phyloP scores from a whole-genome alignment of 352 stramenopile species.

The Lagenidium giganteum region DNA sequence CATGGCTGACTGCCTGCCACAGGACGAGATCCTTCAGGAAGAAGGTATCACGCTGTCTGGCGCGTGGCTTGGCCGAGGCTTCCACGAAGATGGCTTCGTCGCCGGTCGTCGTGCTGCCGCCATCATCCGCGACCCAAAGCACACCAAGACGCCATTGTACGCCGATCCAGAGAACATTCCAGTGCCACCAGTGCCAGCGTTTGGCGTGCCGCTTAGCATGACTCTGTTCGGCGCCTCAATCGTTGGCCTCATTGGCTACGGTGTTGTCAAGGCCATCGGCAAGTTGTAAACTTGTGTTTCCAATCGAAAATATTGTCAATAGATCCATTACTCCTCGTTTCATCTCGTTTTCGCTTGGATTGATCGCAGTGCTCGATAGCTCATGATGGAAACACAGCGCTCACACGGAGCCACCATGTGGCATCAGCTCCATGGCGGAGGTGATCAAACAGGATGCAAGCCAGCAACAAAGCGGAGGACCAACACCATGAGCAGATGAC shows the following conservation, averaged over 20 bases:
- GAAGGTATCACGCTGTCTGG: conserved; percentile 80
- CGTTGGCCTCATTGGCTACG: conserved; percentile 59
- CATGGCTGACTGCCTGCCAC: conserved; percentile 77
- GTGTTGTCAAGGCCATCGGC: conserved; percentile 50
- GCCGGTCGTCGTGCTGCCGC: conserved; percentile 69
- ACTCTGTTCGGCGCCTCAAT: conserved; percentile 47
- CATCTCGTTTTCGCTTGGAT: no score
- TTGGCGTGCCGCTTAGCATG: conserved; percentile 64
- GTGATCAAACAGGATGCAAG: no score
- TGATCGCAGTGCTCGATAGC: no score
- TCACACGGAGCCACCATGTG: no score
- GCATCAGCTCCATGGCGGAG: no score
- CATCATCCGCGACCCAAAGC: conserved; percentile 74
- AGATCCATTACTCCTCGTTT: no score
- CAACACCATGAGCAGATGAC: no score
- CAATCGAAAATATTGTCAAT: no score
- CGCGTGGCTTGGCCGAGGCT: conserved; percentile 75
- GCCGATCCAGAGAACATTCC: conserved; percentile 80
- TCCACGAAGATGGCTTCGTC: conserved; percentile 86
- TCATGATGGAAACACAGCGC: no score
- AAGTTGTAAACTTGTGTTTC: no score
- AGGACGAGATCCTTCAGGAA: conserved; percentile 85
- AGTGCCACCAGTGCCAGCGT: conserved; percentile 62
- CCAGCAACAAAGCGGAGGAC: no score
- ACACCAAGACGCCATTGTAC: conserved; percentile 68